Evolutionary conservation across 345 rosid genomes (phyloP), one percentile per base, ranked within the genome.

Genomic region (Pistacia integerrima): DNA sequence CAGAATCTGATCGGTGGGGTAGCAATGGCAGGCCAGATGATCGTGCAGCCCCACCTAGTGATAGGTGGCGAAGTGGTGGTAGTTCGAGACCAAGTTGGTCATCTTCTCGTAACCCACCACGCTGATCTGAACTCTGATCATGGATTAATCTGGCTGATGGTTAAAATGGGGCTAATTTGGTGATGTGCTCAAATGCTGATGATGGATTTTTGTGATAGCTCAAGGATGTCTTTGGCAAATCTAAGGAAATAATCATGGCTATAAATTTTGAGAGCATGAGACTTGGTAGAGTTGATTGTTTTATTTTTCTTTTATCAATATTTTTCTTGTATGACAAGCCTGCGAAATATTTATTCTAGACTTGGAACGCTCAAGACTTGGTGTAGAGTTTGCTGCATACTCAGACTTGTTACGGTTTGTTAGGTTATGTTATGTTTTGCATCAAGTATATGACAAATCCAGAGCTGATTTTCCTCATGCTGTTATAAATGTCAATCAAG

Each of bases 1-100:
- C 84, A 28, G 91, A 88, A 55, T 59, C 88, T 35, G 92, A 88
- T 54, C 88, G 85, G 28, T 85, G 92, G 91, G 87, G 84, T 44
- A 35, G 85, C 63, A 74, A 85, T 10, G 61, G 80, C 55, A 75
- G 76, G 84, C 61, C 87, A 74, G 90, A 84, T 70, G 90, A 88
- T 12, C 93, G 91, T 38, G 61, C 84, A 57, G 70, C 87, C 10
- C 84, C 79, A 6, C 76, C 84, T 11, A 72, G 87, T 74, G 97
- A 88, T 38, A 71, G 70, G 75, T 86, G 97, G 97, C 87, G 87
- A 30, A 22, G 84, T 66, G 85, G 90, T 66, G 83, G 85, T 1
- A 75, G 88, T 64, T 78, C 89, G 9, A 87, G 84, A 83, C 25
- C 88, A 44, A 63, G 80, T 17, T 82, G 83, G 92, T 84, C 92